Evolutionary conservation across 805 yeast genomes (phyloP), one percentile per base, ranked within the genome.

Genomic region (Kodamaea jinghongensis): DNA sequence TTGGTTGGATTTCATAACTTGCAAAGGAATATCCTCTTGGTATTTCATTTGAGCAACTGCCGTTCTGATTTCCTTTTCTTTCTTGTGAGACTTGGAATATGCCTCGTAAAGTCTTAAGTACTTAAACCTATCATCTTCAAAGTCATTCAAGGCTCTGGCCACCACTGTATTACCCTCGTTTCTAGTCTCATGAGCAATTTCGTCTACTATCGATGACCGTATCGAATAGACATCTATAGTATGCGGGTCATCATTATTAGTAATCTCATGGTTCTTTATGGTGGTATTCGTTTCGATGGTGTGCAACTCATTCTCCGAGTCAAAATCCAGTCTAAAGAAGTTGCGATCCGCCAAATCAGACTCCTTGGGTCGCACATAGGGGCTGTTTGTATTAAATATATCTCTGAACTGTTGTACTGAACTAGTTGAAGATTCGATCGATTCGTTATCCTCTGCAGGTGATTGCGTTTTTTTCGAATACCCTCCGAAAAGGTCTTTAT

Each of bases 41-140:
- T 31, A 28, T 26, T 36, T 40, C 47, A 46, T 46, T 16, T 42
- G 38, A 4, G 32, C 13, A 6, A 46, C 29, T 5, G 38, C 36
- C 8, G 39, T 31, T 6, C 23, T 22, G 7, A 33, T 39, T 6
- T 41, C 44, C n/a, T 26, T 20, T 3, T 38, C 28, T 11, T 34
- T 39, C 28, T 34, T 29, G 22, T 36, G 35, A 6, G 33, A 35
- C 20, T 47, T 49, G 16, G 47, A 31, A 12, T 55, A 36, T 17
- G 36, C 46, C 31, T 54, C 55, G 39, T 64, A 64, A 8, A 50
- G 36, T 10, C 50, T 38, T n/a, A 64, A 47, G 33, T 51, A 61
- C 36, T 52, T 52, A 41, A 63, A 63, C 37, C 64, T 42, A 2
- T 55, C 59, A 26, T 48, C 46, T 1, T 48, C 45, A 27, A 39